Evolutionary conservation across 805 yeast genomes (phyloP), one percentile per base, ranked within the genome.

Genomic region (Hanseniaspora lachancei): DNA sequence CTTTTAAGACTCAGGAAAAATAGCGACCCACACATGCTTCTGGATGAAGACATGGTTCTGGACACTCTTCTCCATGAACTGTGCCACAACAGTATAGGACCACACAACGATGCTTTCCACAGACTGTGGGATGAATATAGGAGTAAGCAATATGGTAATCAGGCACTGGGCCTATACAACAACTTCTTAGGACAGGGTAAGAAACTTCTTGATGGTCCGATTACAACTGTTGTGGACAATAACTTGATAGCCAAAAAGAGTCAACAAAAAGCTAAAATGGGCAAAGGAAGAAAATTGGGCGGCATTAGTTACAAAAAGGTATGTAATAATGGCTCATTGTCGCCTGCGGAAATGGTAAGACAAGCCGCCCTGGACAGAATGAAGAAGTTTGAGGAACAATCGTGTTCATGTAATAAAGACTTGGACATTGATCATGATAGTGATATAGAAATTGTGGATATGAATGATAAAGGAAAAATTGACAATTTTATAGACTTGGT

Each of bases 11-110:
- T 91, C 38, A 72, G 97, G 57, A 75, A 77, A 34, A 78, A 80
- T 7, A 66, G 70, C 21, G 77, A 84, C 61, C 74, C 73, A 27
- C 61, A 62, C 35, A 62, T 64, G 57, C 89, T 89, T 65, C 65
- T 81, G 20, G 82, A 89, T 1, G 70, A 82, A 67, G 74, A 80
- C 3, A 81, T 80, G 51, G 69, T 89, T 1, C 64, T 89, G 27
- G 95, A 89, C 0, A 88, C 96, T 0, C 77, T 89, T 80, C 71
- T 91, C 5, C 97, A 91, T 67, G 97, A 91, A 66, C 72, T 91
- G 43, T 78, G 87, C 1, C 97, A 91, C 66, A 89, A 88, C 65
- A 65, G 74, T 21, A 71, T 72, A 62, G 96, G 96, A 0, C 85
- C 95, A 0, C 97, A 91, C 64, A 84, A 91, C 70, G 76, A 70